These are phyloP conservation scores for Rhodotorula sp. DNA, from an alignment of 1,284 basidiomycete species.

Conservation along the genomic window DNA sequence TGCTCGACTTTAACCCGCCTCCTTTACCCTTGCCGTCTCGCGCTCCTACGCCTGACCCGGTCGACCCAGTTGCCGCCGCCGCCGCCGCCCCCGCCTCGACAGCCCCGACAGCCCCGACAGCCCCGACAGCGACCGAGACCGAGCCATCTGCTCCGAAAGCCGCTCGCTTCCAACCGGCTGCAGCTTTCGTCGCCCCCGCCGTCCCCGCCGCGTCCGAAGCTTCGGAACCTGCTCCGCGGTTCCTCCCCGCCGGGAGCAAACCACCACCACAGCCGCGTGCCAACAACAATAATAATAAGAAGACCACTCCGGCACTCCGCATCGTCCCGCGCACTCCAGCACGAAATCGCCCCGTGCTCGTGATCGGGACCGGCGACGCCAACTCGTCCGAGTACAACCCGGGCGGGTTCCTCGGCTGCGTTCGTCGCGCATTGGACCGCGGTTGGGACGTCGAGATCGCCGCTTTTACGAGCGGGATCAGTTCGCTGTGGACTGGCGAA, in stretches of 20 bases:
- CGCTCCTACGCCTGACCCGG: not conserved
- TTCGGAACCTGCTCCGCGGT: not conserved
- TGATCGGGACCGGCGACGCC: constrained; percentile 84
- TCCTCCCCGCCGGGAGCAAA: constrained; percentile 4
- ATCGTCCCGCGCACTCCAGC: not conserved
- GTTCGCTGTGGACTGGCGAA: constrained; percentile 24
- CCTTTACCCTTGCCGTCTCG: not conserved
- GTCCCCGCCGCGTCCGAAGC: not conserved
- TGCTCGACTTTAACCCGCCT: constrained; percentile 57
- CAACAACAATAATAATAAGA: constrained; percentile 34
- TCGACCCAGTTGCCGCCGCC: not conserved
- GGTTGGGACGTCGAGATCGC: constrained; percentile 83
- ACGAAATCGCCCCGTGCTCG: constrained; percentile 50
- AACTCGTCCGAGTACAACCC: constrained; percentile 83
- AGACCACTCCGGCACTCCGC: not conserved
- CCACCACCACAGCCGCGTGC: constrained; percentile 50
- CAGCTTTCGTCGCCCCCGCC: not conserved
- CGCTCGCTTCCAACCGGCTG: not conserved
- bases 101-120: not conserved
- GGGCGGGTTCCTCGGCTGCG: constrained; percentile 79
- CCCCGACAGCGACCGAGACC: not conserved
- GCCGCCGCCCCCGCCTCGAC: not conserved
- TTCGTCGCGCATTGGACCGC: constrained; percentile 71
- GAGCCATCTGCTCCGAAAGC: not conserved
- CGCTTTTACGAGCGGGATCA: constrained; percentile 46